Percentiles rank a stretch among this genome's conserved stretches.
phyloP scores from a whole-genome alignment of 208 protist species.

The Tritrichomonas foetus region DNA sequence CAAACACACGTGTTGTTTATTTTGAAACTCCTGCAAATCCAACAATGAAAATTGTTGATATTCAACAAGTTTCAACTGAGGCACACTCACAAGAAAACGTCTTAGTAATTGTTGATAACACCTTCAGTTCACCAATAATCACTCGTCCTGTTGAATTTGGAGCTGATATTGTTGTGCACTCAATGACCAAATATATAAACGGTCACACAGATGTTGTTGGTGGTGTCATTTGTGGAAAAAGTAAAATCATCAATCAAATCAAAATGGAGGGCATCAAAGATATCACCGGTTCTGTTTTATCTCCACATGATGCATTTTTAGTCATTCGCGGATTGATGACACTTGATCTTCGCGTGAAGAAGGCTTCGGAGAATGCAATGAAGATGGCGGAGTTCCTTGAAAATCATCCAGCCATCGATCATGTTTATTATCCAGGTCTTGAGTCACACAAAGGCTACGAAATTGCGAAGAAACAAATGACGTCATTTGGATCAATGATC shows the following conservation, averaged over 20 bases:
- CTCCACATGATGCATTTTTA: slow-evolving; percentile 42
- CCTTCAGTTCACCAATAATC: slow-evolving; percentile 45
- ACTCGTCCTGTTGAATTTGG: slow-evolving; percentile 44
- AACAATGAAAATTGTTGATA: slow-evolving; percentile 55
- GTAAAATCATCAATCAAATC: background rate
- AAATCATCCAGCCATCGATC: background rate
- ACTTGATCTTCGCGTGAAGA: slow-evolving; percentile 48
- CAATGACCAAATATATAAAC: slow-evolving; percentile 57
- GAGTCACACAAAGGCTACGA: slow-evolving; percentile 43
- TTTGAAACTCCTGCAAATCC: slow-evolving; percentile 57
- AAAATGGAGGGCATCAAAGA: background rate
- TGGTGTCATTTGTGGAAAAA: background rate
- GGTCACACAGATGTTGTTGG: slow-evolving; percentile 44
- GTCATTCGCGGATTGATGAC: slow-evolving; percentile 51
- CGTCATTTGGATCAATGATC: slow-evolving; percentile 41
- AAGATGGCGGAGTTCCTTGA: slow-evolving; percentile 51
- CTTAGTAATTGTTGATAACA: slow-evolving; percentile 44
- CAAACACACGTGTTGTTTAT: slow-evolving; percentile 49
- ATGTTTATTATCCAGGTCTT: slow-evolving; percentile 54
- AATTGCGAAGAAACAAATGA: slow-evolving; percentile 51
- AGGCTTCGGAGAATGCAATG: slow-evolving; percentile 47
- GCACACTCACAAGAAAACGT: background rate
- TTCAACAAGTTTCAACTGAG: background rate
- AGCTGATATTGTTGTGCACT: slow-evolving; percentile 56
- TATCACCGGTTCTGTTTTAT: slow-evolving; percentile 43